Conservation (phyloP, 2,329 filamentous ascomycete genomes). For the Alternaria postmessia region DNA sequence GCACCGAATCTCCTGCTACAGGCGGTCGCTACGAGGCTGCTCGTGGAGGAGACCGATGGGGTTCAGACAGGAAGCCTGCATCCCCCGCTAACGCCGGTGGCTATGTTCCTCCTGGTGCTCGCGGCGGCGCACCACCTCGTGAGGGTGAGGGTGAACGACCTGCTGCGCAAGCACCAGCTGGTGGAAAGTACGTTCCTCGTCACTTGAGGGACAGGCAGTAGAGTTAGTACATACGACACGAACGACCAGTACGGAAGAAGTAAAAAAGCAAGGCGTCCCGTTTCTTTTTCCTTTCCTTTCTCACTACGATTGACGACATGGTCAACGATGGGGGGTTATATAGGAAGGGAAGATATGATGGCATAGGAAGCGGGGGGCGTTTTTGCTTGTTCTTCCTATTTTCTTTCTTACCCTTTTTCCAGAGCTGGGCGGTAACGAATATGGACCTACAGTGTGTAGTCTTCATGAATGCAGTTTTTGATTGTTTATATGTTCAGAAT, state of each 20-base stretch:
- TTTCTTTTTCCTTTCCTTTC: conserved; percentile 11
- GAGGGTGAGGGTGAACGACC: conserved; percentile 37
- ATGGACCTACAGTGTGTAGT: conserved; percentile 14
- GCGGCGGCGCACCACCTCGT: conserved; percentile 36
- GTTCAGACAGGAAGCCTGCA: conserved; percentile 38
- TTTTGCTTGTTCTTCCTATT: conserved; percentile 16
- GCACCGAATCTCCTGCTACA: conserved; percentile 39
- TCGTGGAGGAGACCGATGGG: conserved; percentile 38
- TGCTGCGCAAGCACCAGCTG: conserved; percentile 37
- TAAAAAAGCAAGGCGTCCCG: conserved; percentile 10
- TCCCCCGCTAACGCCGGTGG: conserved; percentile 45
- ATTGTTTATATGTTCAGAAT: not conserved
- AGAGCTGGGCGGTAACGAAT: conserved; percentile 19
- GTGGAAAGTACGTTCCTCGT: conserved; percentile 53
- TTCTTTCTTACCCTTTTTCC: not conserved
- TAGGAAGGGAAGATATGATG: conserved; percentile 13
- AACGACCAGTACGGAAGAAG: not conserved
- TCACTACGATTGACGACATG: conserved; percentile 15
- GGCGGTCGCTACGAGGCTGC: conserved; percentile 20
- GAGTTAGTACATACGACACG: not conserved
- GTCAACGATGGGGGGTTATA: conserved; percentile 1
- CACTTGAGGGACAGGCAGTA: conserved; percentile 39
- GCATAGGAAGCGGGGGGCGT: conserved; percentile 7
- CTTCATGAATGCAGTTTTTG: conserved; percentile 13
- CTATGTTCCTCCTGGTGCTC: conserved; percentile 37